These are phyloP conservation scores for Rhamnella rubrinervis DNA, from an alignment of 331 rosid species.

Conservation along the genomic window DNA sequence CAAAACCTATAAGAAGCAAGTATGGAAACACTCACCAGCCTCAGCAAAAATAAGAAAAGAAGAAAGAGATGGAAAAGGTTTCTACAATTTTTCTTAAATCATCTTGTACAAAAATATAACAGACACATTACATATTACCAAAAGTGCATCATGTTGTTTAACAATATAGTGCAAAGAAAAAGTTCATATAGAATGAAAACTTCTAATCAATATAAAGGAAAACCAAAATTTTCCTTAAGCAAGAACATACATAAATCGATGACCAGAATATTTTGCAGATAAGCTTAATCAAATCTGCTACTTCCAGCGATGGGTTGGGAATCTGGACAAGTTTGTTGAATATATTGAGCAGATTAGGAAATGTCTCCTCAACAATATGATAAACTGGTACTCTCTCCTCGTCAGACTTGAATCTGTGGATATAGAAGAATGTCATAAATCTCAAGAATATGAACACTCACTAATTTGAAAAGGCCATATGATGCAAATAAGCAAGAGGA, in stretches of 20 bases:
- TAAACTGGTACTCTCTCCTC: conserved; percentile 74
- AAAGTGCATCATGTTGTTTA: too few relatives aligned
- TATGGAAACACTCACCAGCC: too few relatives aligned
- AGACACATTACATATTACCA: too few relatives aligned
- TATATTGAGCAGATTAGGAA: conserved; percentile 74
- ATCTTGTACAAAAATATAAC: too few relatives aligned
- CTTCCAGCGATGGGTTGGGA: conserved; percentile 66
- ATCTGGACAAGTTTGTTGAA: conserved; percentile 62
- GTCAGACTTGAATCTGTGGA: conserved; percentile 82
- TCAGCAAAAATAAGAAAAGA: too few relatives aligned
- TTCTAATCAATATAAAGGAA: background rate
- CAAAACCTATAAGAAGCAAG: too few relatives aligned
- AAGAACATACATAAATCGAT: conserved; percentile 76
- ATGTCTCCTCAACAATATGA: conserved; percentile 73
- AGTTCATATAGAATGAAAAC: background rate
- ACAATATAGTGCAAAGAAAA: background rate
- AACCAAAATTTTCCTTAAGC: background rate
- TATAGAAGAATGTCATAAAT: conserved; percentile 4
- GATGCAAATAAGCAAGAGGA: background rate
- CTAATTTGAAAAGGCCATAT: background rate
- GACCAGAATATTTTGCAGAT: conserved; percentile 98
- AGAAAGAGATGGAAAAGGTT: too few relatives aligned
- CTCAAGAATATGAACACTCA: background rate
- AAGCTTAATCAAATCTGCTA: conserved; percentile 83
- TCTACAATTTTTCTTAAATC: too few relatives aligned